Evolutionary conservation across 169 alveolate species (phyloP), one percentile per base, ranked within the genome.

Genomic region (Cardiosporidium cionae): DNA sequence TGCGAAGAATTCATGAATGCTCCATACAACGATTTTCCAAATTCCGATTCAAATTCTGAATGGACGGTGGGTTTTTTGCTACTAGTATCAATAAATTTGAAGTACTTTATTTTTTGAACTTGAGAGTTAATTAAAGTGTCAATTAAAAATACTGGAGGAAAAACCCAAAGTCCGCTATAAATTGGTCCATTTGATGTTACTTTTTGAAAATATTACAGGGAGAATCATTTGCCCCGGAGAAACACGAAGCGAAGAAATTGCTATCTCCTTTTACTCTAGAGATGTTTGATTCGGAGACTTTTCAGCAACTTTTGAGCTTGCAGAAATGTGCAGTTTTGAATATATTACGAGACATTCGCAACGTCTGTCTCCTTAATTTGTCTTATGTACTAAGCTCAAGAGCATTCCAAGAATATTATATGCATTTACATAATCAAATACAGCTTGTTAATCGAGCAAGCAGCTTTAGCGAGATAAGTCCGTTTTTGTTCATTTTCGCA

Each of bases 281-380:
- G 23, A 36, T 73, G 23, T 65, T 69, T 52, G 71, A 44, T 35
- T 58, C 62, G 34, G 81, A 80, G n/a, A 76, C 58, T n/a, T 44
- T 44, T 44, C 27, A 70, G 63, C 71, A 81, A 53, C 76, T 81
- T 65, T 36, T 77, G 29, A 69, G 62, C 5, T 54, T 81, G 58
- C 87, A 81, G 36, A 81, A 81, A 52, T 81, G 73, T 32, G 83
- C 84, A 7, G 78, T 81, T 27, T 76, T 68, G 37, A 68, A 72
- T 36, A 81, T 81, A 22, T 64, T 81, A 7, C 82, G 76, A 67
- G 84, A 81, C 27, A 27, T 81, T 29, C 27, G 87, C 37, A 79
- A 81, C 32, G 65, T 74, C 32, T 81, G 87, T 36, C 64, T 81
- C 3, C 64, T 73, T 2, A 58, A 67, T 36, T 37, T 81, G 36